Evolutionary conservation across 2,329 filamentous ascomycete genomes (phyloP).

Genomic region (Talaromyces marneffei): DNA sequence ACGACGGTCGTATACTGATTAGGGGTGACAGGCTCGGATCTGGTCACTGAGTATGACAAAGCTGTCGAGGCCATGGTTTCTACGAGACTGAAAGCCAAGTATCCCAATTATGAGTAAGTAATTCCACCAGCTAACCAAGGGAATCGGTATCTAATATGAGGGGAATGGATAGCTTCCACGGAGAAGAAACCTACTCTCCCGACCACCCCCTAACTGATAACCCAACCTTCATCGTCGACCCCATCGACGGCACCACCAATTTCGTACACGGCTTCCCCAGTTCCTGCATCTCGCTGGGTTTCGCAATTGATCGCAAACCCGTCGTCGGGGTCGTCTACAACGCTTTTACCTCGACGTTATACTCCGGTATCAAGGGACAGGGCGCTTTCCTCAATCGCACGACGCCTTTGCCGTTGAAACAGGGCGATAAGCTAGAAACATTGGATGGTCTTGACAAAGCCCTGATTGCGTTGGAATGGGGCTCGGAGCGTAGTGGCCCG

Average conservation of each 20-base stretch:
- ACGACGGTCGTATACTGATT: too few species aligned
- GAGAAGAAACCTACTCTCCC: slow-evolving; percentile 56
- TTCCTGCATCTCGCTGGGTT: slow-evolving; percentile 55
- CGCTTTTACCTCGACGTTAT: slow-evolving; percentile 52
- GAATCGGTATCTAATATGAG: slow-evolving; percentile 32
- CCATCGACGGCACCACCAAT: slow-evolving; percentile 61
- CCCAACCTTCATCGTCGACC: slow-evolving; percentile 59
- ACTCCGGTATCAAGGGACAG: slow-evolving; percentile 50
- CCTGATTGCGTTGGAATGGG: slow-evolving; percentile 57
- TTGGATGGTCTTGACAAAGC: slow-evolving; percentile 47
- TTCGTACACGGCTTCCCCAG: slow-evolving; percentile 59
- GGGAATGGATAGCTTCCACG: slow-evolving; percentile 43
- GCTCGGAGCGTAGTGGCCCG: slow-evolving; percentile 50
- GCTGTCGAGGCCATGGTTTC: slow-evolving; percentile 56
- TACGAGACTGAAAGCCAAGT: slow-evolving; percentile 44
- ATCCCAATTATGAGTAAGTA: slow-evolving; percentile 47
- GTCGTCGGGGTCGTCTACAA: slow-evolving; percentile 57
- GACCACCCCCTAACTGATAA: slow-evolving; percentile 46
- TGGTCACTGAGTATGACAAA: slow-evolving; percentile 59
- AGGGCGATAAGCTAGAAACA: slow-evolving; percentile 28
- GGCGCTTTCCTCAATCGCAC: slow-evolving; percentile 46
- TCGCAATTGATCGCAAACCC: slow-evolving; percentile 47
- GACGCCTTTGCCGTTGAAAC: slow-evolving; percentile 43
- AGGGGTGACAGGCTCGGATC: slow-evolving; percentile 46
- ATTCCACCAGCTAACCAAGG: slow-evolving; percentile 15